Base-by-base conservation (phyloP, 805 yeast species). In the Monosporozyma yasuniensis region DNA sequence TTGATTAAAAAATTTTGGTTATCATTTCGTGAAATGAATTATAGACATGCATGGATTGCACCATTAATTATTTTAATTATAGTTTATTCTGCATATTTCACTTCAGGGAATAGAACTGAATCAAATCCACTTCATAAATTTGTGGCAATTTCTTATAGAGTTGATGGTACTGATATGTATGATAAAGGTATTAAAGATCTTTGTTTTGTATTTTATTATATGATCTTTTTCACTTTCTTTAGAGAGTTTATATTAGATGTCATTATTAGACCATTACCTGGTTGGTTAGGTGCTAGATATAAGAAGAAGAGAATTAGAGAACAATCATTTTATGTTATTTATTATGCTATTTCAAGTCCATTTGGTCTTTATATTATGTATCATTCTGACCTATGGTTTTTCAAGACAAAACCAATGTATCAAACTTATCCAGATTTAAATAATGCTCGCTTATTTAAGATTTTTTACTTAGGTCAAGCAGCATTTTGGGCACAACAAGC, bases 401-500 rank as follows among this genome's bases (percentile, higher is more conserved):
- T 93, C 68, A 78, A 86, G 64, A 93, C 97, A 2, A 73, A 80
- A 4, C 81, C 87, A 38, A 85, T 91, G 73, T 93, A 88, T 67
- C 75, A 66, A 52, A 71, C 78, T 22, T 91, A 84, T 66, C 99
- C 99, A 7, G 98, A 93, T 70, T 73, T 77, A 52, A 74, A 83
- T 30, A 86, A 86, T 61, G 83, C 77, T 50, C 75, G 71, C 53
- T 72, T 75, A 51, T 84, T 86, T 72, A 93, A 93, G 71, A 66
- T 81, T 11, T 93, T 84, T 64, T 93, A 93, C 66, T 72, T 93
- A 52, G 81, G 87, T 39, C 98, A 93, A 71, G 97, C 98, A 3
- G 85, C 97, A 4, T 93, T 88, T 68, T 93, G 99, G 99, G 82
- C 89, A 19, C 99, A 93, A 72, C 99, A 93, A 71, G 83, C 95